Conservation (phyloP, 1,139 yeast genomes). For the Kurtzmaniella quercitrusa region DNA sequence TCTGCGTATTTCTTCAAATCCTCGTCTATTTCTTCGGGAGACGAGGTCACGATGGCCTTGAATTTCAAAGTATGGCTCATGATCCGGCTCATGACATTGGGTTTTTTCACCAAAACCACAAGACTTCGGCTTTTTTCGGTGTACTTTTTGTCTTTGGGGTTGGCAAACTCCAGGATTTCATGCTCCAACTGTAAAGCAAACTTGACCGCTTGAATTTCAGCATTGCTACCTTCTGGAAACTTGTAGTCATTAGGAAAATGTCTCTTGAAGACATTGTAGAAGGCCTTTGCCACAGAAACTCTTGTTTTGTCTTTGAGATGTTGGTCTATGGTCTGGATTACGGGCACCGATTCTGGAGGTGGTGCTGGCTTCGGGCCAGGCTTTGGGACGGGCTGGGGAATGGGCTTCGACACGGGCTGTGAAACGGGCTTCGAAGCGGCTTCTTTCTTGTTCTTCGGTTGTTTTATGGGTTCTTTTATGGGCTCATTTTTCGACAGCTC, state of each 20-base stretch:
- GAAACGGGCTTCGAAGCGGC: constrained; percentile 1
- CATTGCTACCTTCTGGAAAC: constrained; percentile 20
- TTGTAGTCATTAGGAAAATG: constrained; percentile 37
- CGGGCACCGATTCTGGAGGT: not conserved
- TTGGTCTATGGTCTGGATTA: constrained; percentile 9
- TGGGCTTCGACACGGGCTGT: not conserved
- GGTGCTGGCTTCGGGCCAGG: not conserved
- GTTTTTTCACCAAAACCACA: constrained; percentile 32
- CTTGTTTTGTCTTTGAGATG: constrained; percentile 27
- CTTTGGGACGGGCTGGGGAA: not conserved
- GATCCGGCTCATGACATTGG: constrained; percentile 22
- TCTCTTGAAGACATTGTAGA: constrained; percentile 33
- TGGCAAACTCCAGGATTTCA: constrained; percentile 26
- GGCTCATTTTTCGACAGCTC: too few relatives aligned
- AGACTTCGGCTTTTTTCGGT: constrained; percentile 41
- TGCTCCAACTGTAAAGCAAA: constrained; percentile 43
- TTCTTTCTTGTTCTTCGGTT: too few relatives aligned
- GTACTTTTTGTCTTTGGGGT: constrained; percentile 26
- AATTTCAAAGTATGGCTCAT: constrained; percentile 19
- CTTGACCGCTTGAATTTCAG: constrained; percentile 25
- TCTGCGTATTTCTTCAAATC: constrained; percentile 69
- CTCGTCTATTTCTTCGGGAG: constrained; percentile 66
- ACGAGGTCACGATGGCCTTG: constrained; percentile 40
- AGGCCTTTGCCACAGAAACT: constrained; percentile 35
- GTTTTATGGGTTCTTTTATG: too few relatives aligned